Evolutionary conservation across 805 yeast genomes (phyloP), one percentile per base, ranked within the genome.

Genomic region (Hanseniaspora lindneri): DNA sequence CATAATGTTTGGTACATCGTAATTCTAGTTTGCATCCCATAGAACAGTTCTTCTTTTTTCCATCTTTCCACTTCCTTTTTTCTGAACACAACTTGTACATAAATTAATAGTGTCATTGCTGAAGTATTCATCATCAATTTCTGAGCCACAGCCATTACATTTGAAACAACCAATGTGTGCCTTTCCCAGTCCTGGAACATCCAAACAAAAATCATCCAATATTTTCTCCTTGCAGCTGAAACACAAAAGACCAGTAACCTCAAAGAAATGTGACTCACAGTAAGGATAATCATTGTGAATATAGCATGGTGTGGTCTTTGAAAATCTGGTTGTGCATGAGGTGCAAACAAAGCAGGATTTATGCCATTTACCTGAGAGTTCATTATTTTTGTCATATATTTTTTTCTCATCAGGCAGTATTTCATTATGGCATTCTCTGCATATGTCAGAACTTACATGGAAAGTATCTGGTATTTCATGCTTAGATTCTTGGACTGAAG

Each of bases 361-460:
- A 60, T 92, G 98, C 97, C 97, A 92, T 60, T 87, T 89, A 0
- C 96, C 97, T 1, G 85, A 74, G 40, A 83, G 66, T 58, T 80
- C 87, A n/a, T 60, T 35, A 34, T 51, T 56, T 32, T 83, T 83
- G 55, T 79, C 82, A 64, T 79, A 82, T 17, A 89, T 82, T 0
- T 92, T 71, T 58, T 80, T 84, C 1, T 77, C 70, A 1, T 54
- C 30, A 4, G 44, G 16, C 4, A 20, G 11, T 27, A 88, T 78
- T n/a, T 64, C 68, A 39, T 62, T 52, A 4, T 64, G 62, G 66
- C 97, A 89, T 29, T 73, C 70, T 51, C 96, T 76, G 61, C 97
- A 89, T 9, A 14, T 30, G 14, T 30, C n/a, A 11, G 10, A 11
- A 17, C n/a, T n/a, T 14, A 27, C 9, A 27, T 27, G 11, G 9